Evolutionary conservation across 441 rosid species (phyloP).

Genomic region (Croton setiger): DNA sequence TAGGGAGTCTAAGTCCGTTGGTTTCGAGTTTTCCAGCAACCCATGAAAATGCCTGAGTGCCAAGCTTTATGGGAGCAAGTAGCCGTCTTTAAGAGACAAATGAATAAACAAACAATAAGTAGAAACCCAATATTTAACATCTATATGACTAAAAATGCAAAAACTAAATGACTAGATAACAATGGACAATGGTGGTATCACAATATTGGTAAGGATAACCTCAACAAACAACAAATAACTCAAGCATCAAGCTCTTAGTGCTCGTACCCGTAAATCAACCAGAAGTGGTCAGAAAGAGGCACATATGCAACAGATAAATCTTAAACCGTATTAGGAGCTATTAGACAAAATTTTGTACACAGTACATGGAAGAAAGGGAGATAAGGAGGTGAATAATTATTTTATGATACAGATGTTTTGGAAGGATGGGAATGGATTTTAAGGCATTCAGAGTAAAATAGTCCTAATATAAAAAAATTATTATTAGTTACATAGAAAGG

Average conservation of each 20-base stretch:
- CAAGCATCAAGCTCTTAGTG: not conserved
- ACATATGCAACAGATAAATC: not conserved
- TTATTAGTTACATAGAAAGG: not conserved
- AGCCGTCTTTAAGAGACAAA: constrained; percentile 40
- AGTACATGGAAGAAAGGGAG: no score
- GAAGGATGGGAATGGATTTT: not conserved
- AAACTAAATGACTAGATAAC: not conserved
- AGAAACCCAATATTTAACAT: not conserved
- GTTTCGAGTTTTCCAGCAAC: constrained; percentile 78
- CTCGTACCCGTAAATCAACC: not conserved
- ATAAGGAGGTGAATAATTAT: not conserved
- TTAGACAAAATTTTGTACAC: no score
- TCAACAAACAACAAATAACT: not conserved
- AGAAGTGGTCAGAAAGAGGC: not conserved
- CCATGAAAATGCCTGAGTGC: constrained; percentile 85
- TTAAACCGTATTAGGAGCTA: not conserved
- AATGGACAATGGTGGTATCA: not conserved
- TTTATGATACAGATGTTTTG: not conserved
- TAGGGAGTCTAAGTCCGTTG: constrained; percentile 72
- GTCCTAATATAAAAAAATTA: not conserved
- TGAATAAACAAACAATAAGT: not conserved
- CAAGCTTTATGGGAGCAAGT: constrained; percentile 58
- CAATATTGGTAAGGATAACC: not conserved
- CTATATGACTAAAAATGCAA: not conserved
- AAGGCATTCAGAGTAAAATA: not conserved